Conservation (phyloP, 176 grass and related monocot genomes). For the Elymus sibiricus region DNA sequence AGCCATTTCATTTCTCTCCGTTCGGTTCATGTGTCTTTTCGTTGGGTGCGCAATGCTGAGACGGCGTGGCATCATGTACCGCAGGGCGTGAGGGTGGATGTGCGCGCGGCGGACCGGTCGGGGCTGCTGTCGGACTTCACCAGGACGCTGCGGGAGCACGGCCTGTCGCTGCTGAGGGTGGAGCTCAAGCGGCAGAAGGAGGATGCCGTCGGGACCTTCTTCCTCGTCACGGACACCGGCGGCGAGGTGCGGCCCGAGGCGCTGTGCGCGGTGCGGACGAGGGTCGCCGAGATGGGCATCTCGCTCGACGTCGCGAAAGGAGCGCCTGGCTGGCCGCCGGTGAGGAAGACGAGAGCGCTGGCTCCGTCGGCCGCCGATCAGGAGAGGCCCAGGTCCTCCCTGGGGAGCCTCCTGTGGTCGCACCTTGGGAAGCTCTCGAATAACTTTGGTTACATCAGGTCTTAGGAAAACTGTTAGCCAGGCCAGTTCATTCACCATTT, state of each 20-base stretch:
- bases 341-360: conserved; percentile 33
- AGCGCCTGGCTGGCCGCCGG: conserved; percentile 20
- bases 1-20: background rate
- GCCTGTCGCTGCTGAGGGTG: conserved; percentile 40
- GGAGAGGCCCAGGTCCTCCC: conserved; percentile 28
- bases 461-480: conserved; percentile 1
- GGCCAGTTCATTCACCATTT: background rate
- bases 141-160: conserved; percentile 51
- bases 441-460: conserved; percentile 33
- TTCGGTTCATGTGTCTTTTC: background rate
- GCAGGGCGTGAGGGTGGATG: conserved; percentile 59
- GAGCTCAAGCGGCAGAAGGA: conserved; percentile 49
- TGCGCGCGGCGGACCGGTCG: conserved; percentile 41
- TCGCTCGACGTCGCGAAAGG: conserved; percentile 33
- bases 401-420: conserved; percentile 44
- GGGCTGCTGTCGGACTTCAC: conserved; percentile 60
- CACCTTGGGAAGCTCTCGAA: conserved; percentile 52
- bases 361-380: background rate
- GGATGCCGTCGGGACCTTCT: conserved; percentile 40
- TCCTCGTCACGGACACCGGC: conserved; percentile 49
- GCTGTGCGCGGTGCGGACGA: conserved; percentile 35
- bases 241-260: conserved; percentile 43
- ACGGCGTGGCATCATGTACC: background rate
- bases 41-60: background rate
- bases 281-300: conserved; percentile 31